Evolutionary conservation across 176 grass and related monocot genomes (phyloP).

Genomic region (Musa itinerans): DNA sequence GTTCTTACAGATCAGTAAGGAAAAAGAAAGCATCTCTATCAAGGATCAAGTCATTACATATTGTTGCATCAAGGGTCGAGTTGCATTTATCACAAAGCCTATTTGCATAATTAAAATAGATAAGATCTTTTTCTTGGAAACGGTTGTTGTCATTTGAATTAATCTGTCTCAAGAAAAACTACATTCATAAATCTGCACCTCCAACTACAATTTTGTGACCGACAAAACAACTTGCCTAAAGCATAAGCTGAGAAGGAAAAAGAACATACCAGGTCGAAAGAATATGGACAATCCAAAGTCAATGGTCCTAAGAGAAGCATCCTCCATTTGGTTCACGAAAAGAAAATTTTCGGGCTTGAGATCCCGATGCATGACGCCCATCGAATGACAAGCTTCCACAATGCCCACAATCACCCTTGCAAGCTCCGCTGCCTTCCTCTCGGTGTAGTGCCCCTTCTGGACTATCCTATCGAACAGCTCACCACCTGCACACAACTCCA

Average conservation of each 20-base stretch:
- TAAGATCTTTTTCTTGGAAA: background rate
- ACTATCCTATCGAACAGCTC: conserved; percentile 15
- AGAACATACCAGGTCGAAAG: conserved; percentile 9
- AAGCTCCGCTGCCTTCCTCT: conserved; percentile 11
- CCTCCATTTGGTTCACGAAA: conserved; percentile 9
- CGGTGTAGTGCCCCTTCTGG: conserved; percentile 16
- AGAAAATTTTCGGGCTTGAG: conserved; percentile 17
- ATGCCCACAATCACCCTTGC: conserved; percentile 13
- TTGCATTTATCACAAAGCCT: background rate
- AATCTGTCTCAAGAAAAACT: too few relatives aligned
- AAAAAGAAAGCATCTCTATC: background rate
- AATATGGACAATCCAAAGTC: conserved; percentile 16
- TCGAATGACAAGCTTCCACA: conserved; percentile 15
- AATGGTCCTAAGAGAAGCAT: conserved; percentile 15
- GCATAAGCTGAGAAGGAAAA: background rate
- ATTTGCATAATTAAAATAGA: background rate
- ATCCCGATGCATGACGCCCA: conserved; percentile 17
- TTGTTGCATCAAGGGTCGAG: background rate
- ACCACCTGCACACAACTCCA: conserved; percentile 9
- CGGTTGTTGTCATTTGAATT: too few relatives aligned
- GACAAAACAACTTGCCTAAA: too few relatives aligned
- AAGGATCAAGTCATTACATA: background rate
- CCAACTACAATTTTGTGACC: too few relatives aligned
- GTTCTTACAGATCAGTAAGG: too few relatives aligned
- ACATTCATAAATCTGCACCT: too few relatives aligned